These are phyloP conservation scores for Priceomyces carsonii DNA, from an alignment of 805 yeast genomes.

Conservation along the genomic window DNA sequence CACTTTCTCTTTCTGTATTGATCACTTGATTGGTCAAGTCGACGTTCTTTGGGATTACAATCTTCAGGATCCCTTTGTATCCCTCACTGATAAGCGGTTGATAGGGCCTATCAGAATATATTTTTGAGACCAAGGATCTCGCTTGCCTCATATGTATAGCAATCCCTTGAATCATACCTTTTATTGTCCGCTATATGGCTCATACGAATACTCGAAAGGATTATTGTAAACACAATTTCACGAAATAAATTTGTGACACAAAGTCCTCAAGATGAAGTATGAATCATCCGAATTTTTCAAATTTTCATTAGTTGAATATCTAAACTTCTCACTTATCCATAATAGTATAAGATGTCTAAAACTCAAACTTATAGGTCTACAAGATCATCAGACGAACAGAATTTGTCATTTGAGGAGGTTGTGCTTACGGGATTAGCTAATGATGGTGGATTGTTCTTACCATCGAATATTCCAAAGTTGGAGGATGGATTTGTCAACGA, in stretches of 20 bases:
- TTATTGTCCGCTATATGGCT: too few relatives aligned
- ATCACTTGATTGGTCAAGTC: slow-evolving; percentile 58
- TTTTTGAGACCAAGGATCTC: slow-evolving; percentile 10
- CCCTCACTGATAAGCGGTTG: slow-evolving; percentile 28
- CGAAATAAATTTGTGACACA: slow-evolving; percentile 2
- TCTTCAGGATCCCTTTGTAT: slow-evolving; percentile 20
- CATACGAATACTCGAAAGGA: too few relatives aligned
- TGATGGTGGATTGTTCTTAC: slow-evolving; percentile 95
- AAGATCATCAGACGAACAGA: slow-evolving; percentile 55
- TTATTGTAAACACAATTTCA: not conserved
- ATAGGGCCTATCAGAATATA: slow-evolving; percentile 26
- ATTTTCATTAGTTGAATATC: not conserved
- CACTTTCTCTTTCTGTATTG: slow-evolving; percentile 37
- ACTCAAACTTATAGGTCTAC: slow-evolving; percentile 78
- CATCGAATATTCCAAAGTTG: slow-evolving; percentile 74
- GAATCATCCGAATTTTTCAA: slow-evolving; percentile 4
- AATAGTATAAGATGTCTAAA: slow-evolving; percentile 12
- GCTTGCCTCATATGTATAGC: not conserved
- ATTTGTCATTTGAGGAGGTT: slow-evolving; percentile 74
- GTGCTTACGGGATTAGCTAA: slow-evolving; percentile 90
- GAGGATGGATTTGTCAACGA: slow-evolving; percentile 53
- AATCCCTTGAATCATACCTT: not conserved
- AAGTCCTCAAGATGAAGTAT: slow-evolving; percentile 1
- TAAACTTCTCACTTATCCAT: not conserved
- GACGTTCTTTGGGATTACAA: slow-evolving; percentile 49